phyloP scores from a whole-genome alignment of 345 rosid species.

The Melastoma malabathricum region DNA sequence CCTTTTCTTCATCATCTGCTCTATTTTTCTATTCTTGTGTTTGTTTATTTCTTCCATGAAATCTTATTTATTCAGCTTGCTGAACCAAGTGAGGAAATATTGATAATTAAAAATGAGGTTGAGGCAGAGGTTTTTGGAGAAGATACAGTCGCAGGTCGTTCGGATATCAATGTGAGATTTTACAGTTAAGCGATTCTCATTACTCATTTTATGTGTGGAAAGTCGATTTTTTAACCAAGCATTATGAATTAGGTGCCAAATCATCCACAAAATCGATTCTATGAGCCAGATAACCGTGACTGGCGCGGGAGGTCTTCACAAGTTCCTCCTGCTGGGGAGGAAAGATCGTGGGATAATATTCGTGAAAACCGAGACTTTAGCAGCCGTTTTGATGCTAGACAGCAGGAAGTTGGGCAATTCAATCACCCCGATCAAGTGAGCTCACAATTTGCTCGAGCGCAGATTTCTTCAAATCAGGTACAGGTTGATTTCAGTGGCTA shows the following conservation, averaged over 20 bases:
- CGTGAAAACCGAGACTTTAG: constrained; percentile 35
- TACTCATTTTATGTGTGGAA: neutral
- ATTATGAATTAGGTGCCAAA: constrained; percentile 19
- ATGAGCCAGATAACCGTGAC: constrained; percentile 82
- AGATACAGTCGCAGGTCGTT: constrained; percentile 59
- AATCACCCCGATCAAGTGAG: constrained; percentile 35
- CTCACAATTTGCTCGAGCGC: constrained; percentile 31
- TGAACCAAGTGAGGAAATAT: constrained; percentile 46
- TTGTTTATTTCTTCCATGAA: constrained; percentile 1
- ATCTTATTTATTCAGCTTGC: constrained; percentile 20
- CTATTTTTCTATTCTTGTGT: constrained; percentile 2
- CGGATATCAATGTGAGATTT: constrained; percentile 45
- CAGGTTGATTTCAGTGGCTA: constrained; percentile 14
- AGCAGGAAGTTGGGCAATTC: constrained; percentile 32
- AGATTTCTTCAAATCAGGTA: constrained; percentile 41
- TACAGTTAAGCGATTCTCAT: neutral
- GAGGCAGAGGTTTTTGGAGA: constrained; percentile 65
- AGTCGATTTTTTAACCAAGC: constrained; percentile 1
- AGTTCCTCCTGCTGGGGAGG: constrained; percentile 46
- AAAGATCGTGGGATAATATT: constrained; percentile 49
- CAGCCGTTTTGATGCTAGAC: constrained; percentile 29
- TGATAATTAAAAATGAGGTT: constrained; percentile 50
- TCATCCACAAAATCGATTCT: constrained; percentile 48
- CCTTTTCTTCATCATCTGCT: neutral
- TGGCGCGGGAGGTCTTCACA: constrained; percentile 74